Evolutionary conservation across 768 basidiomycete genomes (phyloP), one percentile per base, ranked within the genome.

Genomic region (Termitomyces sp.): DNA sequence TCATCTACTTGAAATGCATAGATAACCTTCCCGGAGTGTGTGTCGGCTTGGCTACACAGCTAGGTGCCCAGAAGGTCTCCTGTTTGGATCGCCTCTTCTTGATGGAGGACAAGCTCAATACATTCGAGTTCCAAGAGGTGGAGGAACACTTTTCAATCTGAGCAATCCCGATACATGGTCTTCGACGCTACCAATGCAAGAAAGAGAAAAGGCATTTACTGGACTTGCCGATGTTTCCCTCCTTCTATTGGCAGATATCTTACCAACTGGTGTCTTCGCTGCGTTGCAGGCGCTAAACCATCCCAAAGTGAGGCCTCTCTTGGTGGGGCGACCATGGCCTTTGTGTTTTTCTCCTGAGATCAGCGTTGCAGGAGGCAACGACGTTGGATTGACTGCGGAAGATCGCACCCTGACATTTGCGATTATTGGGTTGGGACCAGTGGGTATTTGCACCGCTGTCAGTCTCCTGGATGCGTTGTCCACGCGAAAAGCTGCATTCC

Each of bases 61-160:
- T 38, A 79, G 90, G 51, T 90, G 90, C 67, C 72, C 81, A 0
- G 70, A 81, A 54, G 80, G 85, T 9, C 69, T 69, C 30, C 73
- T 90, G 11, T 88, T 92, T 64, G 90, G 90, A 52, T 82, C 83
- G 20, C 81, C 87, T 1, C 63, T 70, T 20, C 79, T 88, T 2
- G 84, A 84, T 5, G 88, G 89, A 11, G 88, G 85, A 0, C 91
- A 92, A 72, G 89, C 90, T 0, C 90, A 91, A 67, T 92, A 84
- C 66, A 77, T 89, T 5, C 83, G 89, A 33, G 83, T 92, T 7
- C 89, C 88, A n/a, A 82, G 79, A 62, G 91, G 87, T 0, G 90
- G 90, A 26, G 89, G 88, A 38, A 90, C 88, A 0, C 76, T 92
- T 5, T 88, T 86, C 73, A 84, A 79, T 60, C 73, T 90, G 44